Percentiles rank a stretch among this genome's conserved stretches.
Conservation (phyloP, 2,329 filamentous ascomycete genomes). For the Cladophialophora immunda region DNA sequence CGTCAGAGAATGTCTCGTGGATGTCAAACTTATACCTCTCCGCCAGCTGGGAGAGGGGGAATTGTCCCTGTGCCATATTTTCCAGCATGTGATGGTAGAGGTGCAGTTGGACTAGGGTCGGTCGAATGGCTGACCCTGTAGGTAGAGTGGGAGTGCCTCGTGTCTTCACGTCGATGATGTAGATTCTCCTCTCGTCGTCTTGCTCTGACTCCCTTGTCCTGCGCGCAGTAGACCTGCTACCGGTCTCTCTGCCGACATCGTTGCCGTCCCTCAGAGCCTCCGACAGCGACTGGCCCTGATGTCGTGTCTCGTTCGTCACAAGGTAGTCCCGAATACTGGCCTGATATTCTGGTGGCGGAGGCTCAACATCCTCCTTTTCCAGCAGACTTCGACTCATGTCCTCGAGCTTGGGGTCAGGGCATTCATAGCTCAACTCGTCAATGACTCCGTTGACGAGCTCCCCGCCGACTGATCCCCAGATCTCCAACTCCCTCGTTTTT, state of each 20-base stretch:
- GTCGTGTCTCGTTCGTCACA: slow-evolving; percentile 39
- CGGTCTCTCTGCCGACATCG: neutral
- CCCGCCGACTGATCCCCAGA: slow-evolving; percentile 86
- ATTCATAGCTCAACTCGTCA: slow-evolving; percentile 80
- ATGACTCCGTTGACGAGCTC: slow-evolving; percentile 89
- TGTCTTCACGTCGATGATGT: slow-evolving; percentile 90
- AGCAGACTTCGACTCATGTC: slow-evolving; percentile 57
- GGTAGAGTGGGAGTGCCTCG: slow-evolving; percentile 72
- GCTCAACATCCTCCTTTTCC: slow-evolving; percentile 65
- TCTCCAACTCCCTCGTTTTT: slow-evolving; percentile 76
- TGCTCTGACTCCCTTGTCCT: slow-evolving; percentile 36
- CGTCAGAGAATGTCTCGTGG: slow-evolving; percentile 74
- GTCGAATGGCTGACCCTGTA: slow-evolving; percentile 70
- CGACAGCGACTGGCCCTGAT: slow-evolving; percentile 44
- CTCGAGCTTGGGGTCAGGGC: slow-evolving; percentile 77
- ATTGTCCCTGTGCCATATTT: slow-evolving; percentile 73
- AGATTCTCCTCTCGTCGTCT: slow-evolving; percentile 58
- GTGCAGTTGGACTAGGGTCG: slow-evolving; percentile 86
- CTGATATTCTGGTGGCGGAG: slow-evolving; percentile 54
- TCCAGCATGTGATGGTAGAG: slow-evolving; percentile 88
- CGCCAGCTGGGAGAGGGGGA: slow-evolving; percentile 75
- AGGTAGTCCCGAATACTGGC: slow-evolving; percentile 57
- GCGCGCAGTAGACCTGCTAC: slow-evolving; percentile 27
- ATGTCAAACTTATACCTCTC: slow-evolving; percentile 74
- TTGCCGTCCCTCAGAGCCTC: slow-evolving; percentile 38